Evolutionary conservation across 306 rosid species (phyloP).

Genomic region (Trichosanthes cucumerina): DNA sequence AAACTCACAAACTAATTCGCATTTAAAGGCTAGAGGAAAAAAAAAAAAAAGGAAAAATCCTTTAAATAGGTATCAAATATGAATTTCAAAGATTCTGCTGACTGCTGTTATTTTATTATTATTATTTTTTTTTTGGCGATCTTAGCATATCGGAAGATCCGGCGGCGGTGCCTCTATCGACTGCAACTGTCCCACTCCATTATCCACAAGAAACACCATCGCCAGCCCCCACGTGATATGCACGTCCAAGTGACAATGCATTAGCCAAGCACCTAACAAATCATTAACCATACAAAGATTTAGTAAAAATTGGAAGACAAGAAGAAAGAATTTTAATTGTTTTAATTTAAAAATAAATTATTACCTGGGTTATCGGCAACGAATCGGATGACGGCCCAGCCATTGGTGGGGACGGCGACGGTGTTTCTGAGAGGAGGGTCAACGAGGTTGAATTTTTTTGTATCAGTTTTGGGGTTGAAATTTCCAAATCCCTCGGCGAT

Average conservation of each 20-base stretch:
- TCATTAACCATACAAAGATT: not conserved
- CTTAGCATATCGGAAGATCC: conserved; percentile 69
- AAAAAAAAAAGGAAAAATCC: not conserved
- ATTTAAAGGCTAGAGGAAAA: not conserved
- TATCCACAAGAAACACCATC: conserved; percentile 73
- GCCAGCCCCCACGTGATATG: conserved; percentile 92
- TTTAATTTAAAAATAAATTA: not conserved
- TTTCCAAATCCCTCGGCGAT: conserved; percentile 87
- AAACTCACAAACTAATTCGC: not conserved
- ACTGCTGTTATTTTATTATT: no score
- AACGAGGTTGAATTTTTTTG: conserved; percentile 60
- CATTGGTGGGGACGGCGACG: conserved; percentile 66
- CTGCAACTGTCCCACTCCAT: conserved; percentile 64
- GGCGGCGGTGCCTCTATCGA: conserved; percentile 57
- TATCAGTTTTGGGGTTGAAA: conserved; percentile 49
- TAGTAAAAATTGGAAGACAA: not conserved
- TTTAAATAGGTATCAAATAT: not conserved
- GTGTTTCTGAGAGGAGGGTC: conserved; percentile 90
- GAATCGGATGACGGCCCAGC: conserved; percentile 92
- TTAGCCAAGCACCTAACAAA: conserved; percentile 68
- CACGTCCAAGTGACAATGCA: conserved; percentile 97
- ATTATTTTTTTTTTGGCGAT: not conserved
- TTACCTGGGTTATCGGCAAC: conserved; percentile 94
- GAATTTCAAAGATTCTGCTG: not conserved
- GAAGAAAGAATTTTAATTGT: not conserved